Percentiles rank a stretch among this genome's conserved stretches.
phyloP scores from a whole-genome alignment of 139 green algal genomes.

The Haematococcus lacustris region DNA sequence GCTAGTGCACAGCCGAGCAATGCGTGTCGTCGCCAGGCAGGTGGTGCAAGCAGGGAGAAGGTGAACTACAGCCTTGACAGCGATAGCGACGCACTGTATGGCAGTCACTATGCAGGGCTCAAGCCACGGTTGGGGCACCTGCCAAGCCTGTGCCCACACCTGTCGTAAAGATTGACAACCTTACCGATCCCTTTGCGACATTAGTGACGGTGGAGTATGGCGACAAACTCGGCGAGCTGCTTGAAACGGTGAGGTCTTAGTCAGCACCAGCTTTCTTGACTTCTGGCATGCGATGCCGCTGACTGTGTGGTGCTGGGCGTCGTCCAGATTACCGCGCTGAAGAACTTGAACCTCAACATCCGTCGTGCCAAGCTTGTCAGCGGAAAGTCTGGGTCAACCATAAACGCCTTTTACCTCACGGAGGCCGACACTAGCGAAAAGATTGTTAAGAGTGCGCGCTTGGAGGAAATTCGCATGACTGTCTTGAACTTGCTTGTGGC shows the following conservation, averaged over 20 bases:
- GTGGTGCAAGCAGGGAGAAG: too few relatives aligned
- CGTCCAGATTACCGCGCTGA: conserved; percentile 68
- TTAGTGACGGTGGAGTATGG: conserved; percentile 78
- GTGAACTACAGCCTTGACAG: too few relatives aligned
- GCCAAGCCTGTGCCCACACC: neutral
- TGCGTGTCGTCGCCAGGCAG: too few relatives aligned
- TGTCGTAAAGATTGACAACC: conserved; percentile 91
- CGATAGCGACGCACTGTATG: too few relatives aligned
- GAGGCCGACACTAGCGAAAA: conserved; percentile 43
- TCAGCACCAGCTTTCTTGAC: neutral
- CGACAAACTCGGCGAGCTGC: conserved; percentile 69
- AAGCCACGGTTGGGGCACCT: neutral
- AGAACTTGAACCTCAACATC: conserved; percentile 88
- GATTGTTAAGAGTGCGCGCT: conserved; percentile 54
- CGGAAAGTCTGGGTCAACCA: neutral
- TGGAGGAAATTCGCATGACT: conserved; percentile 89
- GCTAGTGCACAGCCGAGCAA: neutral
- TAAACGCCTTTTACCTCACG: conserved; percentile 83
- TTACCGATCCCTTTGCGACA: conserved; percentile 78
- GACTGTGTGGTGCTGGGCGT: neutral
- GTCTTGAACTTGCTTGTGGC: conserved; percentile 78
- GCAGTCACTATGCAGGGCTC: too few relatives aligned
- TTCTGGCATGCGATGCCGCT: neutral
- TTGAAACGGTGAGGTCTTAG: conserved; percentile 68
- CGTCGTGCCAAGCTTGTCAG: conserved; percentile 64